phyloP scores from a whole-genome alignment of 257 asterid species.

The Solanum gandarillasii region DNA sequence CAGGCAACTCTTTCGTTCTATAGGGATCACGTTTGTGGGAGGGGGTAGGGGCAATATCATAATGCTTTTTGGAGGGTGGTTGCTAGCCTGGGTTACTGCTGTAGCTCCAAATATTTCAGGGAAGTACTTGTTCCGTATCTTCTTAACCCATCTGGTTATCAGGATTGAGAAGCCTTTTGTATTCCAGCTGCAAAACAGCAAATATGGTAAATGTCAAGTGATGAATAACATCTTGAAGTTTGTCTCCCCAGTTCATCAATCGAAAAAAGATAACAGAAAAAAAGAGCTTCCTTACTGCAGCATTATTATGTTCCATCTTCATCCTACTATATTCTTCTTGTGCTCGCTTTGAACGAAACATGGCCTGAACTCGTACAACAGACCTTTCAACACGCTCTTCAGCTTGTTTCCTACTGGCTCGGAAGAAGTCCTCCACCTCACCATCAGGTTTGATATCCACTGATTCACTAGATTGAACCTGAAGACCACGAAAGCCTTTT shows the following conservation, averaged over 20 bases:
- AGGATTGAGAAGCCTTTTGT: slow-evolving; percentile 36
- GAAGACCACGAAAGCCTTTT: slow-evolving; percentile 89
- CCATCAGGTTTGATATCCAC: slow-evolving; percentile 9
- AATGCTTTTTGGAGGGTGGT: not conserved
- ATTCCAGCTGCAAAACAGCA: slow-evolving; percentile 47
- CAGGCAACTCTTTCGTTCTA: not conserved
- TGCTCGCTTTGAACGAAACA: slow-evolving; percentile 89
- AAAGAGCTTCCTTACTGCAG: slow-evolving; percentile 26
- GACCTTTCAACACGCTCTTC: slow-evolving; percentile 97
- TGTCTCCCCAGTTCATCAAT: not conserved
- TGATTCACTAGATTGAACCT: slow-evolving; percentile 27
- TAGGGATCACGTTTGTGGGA: not conserved
- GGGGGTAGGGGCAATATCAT: not conserved
- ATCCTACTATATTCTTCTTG: slow-evolving; percentile 90
- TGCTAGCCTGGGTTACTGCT: not conserved
- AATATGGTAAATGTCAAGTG: not conserved
- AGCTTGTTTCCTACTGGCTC: slow-evolving; percentile 89
- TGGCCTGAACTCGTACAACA: slow-evolving; percentile 82
- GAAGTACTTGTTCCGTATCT: not conserved
- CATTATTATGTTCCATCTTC: slow-evolving; percentile 56
- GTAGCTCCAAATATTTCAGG: not conserved
- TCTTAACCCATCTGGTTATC: slow-evolving; percentile 29
- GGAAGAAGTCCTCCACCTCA: slow-evolving; percentile 67
- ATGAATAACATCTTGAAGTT: not conserved
- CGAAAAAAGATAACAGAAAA: not conserved